Evolutionary conservation across 2,329 filamentous ascomycete species (phyloP), one percentile per base, ranked within the genome.

Genomic region (Pseudomassariella vexata): DNA sequence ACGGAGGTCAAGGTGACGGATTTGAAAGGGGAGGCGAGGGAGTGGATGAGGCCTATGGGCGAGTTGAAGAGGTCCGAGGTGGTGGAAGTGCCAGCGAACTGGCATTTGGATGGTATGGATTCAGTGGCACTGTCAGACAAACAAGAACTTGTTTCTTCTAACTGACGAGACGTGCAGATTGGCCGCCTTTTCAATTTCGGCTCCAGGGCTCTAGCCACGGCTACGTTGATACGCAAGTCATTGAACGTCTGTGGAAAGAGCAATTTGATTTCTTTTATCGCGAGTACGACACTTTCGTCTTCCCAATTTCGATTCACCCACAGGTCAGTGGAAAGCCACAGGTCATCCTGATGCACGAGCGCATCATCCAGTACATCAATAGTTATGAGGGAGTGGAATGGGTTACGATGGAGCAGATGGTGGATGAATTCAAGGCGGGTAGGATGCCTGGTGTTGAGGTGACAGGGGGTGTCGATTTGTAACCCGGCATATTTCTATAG

Each of bases 271-370:
- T 56, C 35, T 50, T 55, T 23, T 67, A 67, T 40, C 42, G 57
- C 19, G 62, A 66, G 44, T 61, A 64, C 37, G 62, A 66, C 9
- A 52, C 51, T 7, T 68, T 68, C 35, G 50, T 68, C 7, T 68
- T 68, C 38, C 63, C 63, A 2, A 64, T 68, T 23, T 59, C 51
- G 19, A 61, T 66, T 24, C 64, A 68, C 46, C 65, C 65, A 12
- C 61, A 70, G 39, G 63, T 68, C 7, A 60, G 56, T 40, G 66
- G 64, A 5, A 65, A 64, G 49, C 59, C 64, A 17, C 63, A 68
- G 40, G 58, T 66, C 5, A 47, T 67, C 12, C 31, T 64, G 35
- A 57, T 70, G 61, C 64, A 66, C 47, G 63, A 67, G 49, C 42
- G 57, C 27, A 42, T 68, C 12, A 66, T 68, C 31, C 57, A 66